Base-by-base conservation (phyloP, 129 eudicot species). In the Daucus carota region DNA sequence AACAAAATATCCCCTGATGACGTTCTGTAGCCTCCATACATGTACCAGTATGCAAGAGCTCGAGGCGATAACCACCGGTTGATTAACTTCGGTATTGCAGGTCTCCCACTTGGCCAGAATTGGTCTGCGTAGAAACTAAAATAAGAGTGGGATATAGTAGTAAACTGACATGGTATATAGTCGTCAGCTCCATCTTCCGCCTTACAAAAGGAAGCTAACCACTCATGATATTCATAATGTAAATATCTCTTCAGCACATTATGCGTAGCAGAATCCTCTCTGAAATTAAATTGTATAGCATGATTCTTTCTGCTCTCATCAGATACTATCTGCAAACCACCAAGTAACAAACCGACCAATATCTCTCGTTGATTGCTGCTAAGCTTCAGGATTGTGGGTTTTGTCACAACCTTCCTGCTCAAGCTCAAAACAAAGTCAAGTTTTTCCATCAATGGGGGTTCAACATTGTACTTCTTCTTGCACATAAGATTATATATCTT, bases 11-110 rank as follows among this genome's bases (percentile, higher is more conserved):
- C 97, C 6, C 98, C 97, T 15, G 85, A 79, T 11, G 96, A 83
- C 20, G 98, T 94, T 84, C 81, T 89, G 78, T 87, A 76, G 12
- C 98, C 98, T 18, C 92, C 93, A 52, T 88, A 91, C 97, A 94
- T 94, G 60, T 89, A 94, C 98, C 98, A 94, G 74, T 91, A 94
- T 7, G 97, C 98, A 87, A 94, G 97, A 86, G 82, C 97, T 46
- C 89, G 93, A 33, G 96, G 97, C 3, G 96, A 89, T 83, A 94
- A 76, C 98, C 99, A 92, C 9, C 99, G 80, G 40, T 91, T 90
- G 26, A 95, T 83, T 24, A 95, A 83, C 67, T 95, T 91, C 26
- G 99, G 99, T 79, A 91, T 84, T 11, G 54, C 87, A 36, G 81
- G 88, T 24, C 70, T 83, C 60, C 96, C 90, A 41, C 76, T 80